phyloP scores from a whole-genome alignment of 805 yeast genomes.

The Candida endomychidarum region DNA sequence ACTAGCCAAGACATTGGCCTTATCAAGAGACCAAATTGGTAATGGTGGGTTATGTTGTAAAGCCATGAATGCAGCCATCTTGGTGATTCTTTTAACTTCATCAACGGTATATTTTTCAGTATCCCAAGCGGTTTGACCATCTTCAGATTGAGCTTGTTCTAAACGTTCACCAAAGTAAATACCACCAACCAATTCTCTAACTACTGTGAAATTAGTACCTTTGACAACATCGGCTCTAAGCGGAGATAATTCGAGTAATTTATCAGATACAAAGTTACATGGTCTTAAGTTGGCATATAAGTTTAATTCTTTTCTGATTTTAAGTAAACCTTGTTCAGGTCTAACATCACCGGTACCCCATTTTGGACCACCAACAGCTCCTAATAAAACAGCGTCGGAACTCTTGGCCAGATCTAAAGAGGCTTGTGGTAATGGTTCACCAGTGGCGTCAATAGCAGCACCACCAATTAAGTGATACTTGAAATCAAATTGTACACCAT shows the following conservation, averaged over 20 bases:
- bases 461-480: slow-evolving; percentile 92
- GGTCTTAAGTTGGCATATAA: slow-evolving; percentile 97
- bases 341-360: slow-evolving; percentile 98
- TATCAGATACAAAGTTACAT: slow-evolving; percentile 86
- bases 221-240: slow-evolving; percentile 78
- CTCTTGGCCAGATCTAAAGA: slow-evolving; percentile 78
- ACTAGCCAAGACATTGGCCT: slow-evolving; percentile 96
- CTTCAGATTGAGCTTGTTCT: slow-evolving; percentile 77
- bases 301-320: slow-evolving; percentile 91
- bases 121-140: slow-evolving; percentile 79
- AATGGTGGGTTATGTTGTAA: slow-evolving; percentile 90
- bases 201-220: slow-evolving; percentile 91
- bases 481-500: slow-evolving; percentile 64
- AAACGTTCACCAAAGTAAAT: slow-evolving; percentile 95
- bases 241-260: slow-evolving; percentile 83
- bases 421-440: slow-evolving; percentile 84
- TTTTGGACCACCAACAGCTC: slow-evolving; percentile 99
- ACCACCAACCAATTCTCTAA: slow-evolving; percentile 97
- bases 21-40: slow-evolving; percentile 94
- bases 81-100: slow-evolving; percentile 91
- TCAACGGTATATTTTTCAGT: slow-evolving; percentile 89
- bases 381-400: slow-evolving; percentile 93
- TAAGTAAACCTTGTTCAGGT: slow-evolving; percentile 94
- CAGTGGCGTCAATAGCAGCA: slow-evolving; percentile 97
- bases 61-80: slow-evolving; percentile 98